These are phyloP conservation scores for Asterochloris erici DNA, from an alignment of 139 green algal genomes.

Conservation along the genomic window DNA sequence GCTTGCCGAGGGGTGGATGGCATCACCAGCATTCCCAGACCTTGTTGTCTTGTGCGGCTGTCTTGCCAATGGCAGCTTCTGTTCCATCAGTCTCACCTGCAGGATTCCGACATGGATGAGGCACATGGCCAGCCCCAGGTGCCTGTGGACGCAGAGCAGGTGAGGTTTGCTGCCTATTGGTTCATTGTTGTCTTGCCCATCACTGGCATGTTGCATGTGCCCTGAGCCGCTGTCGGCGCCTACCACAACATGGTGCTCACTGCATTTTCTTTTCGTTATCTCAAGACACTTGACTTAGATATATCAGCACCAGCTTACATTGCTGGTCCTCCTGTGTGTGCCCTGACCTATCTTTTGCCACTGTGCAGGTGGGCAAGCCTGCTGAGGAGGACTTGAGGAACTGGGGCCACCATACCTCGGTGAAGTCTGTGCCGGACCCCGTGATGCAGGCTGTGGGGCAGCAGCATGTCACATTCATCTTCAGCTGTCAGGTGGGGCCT, in stretches of 20 bases:
- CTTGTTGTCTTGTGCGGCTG: too few species aligned
- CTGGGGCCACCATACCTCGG: slow-evolving; percentile 86
- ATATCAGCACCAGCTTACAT: not conserved
- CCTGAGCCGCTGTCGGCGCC: too few species aligned
- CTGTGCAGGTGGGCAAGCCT: slow-evolving; percentile 73
- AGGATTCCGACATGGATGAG: too few species aligned
- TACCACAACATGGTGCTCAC: not conserved
- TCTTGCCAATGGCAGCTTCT: too few species aligned
- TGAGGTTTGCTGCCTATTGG: not conserved
- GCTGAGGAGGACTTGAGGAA: slow-evolving; percentile 86
- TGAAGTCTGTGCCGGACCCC: slow-evolving; percentile 73
- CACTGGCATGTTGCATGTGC: too few species aligned
- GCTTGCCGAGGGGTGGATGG: too few species aligned
- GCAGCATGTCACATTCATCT: slow-evolving; percentile 84
- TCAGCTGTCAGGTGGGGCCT: slow-evolving; percentile 63
- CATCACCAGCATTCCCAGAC: too few species aligned
- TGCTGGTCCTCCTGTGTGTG: not conserved
- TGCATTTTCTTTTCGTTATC: too few species aligned
- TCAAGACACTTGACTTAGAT: too few species aligned
- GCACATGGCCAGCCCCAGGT: not conserved
- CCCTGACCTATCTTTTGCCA: too few species aligned
- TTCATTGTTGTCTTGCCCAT: not conserved
- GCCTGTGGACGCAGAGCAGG: not conserved
- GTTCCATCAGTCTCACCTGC: too few species aligned
- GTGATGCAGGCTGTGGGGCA: slow-evolving; percentile 42